Evolutionary conservation across 1,139 yeast species (phyloP).

Genomic region (Saccharomyces hybrid): DNA sequence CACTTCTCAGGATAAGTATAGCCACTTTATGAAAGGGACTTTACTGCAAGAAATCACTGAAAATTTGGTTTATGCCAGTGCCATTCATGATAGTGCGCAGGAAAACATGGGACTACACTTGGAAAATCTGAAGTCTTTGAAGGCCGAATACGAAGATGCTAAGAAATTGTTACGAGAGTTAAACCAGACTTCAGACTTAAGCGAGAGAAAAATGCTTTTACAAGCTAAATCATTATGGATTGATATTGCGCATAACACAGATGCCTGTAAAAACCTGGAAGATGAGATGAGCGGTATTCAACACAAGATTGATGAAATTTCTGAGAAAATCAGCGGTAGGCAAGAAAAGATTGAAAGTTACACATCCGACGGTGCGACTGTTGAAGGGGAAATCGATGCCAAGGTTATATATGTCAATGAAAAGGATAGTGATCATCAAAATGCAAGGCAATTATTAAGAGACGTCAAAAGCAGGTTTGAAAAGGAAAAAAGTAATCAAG

Average conservation of each 20-base stretch:
- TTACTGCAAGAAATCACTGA: conserved; percentile 53
- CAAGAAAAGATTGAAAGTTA: conserved; percentile 22
- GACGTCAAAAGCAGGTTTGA: conserved; percentile 16
- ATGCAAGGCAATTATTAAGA: conserved; percentile 21
- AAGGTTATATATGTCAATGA: conserved; percentile 22
- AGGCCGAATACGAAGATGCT: conserved; percentile 31
- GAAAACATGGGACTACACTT: conserved; percentile 23
- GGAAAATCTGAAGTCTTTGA: conserved; percentile 24
- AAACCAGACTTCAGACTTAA: conserved; percentile 33
- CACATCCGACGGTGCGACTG: conserved; percentile 13
- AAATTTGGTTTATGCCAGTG: conserved; percentile 40
- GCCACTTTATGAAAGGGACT: conserved; percentile 74
- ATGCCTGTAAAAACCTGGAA: conserved; percentile 21
- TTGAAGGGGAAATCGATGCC: conserved; percentile 19
- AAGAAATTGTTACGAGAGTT: conserved; percentile 30
- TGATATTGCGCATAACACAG: conserved; percentile 32
- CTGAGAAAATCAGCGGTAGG: conserved; percentile 15
- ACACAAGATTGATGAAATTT: conserved; percentile 24
- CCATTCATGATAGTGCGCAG: conserved; percentile 16
- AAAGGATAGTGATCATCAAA: conserved; percentile 20
- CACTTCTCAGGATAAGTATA: conserved; percentile 61
- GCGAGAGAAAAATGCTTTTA: conserved; percentile 38
- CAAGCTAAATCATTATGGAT: conserved; percentile 65
- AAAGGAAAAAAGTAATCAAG: conserved; percentile 21
- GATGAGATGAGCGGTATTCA: conserved; percentile 20